Percentiles rank a stretch among this genome's conserved stretches.
phyloP scores from a whole-genome alignment of 2,329 filamentous ascomycete species.

The Pezizomycotina sp. region DNA sequence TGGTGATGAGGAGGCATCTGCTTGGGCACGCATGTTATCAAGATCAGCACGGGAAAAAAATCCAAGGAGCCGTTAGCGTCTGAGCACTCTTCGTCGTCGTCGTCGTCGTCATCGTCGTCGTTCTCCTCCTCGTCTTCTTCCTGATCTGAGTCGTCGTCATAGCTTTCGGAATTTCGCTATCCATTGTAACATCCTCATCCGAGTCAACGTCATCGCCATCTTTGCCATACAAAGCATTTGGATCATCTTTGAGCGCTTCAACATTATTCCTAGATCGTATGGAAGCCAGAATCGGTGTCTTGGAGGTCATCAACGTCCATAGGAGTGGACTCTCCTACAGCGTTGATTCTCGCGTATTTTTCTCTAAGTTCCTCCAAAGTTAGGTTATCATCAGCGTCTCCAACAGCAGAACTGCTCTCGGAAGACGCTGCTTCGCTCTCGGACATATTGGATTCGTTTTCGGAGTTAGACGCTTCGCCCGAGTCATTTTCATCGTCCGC shows the following conservation, averaged over 20 bases:
- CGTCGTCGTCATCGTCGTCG: conserved; percentile 34
- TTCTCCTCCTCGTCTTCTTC: conserved; percentile 27
- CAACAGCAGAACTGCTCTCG: conserved; percentile 31
- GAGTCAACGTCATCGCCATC: conserved; percentile 29
- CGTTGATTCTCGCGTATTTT: conserved; percentile 31
- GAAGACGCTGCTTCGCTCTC: conserved; percentile 35
- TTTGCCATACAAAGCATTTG: conserved; percentile 24
- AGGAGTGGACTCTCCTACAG: conserved; percentile 34
- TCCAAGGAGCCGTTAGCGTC: conserved; percentile 36
- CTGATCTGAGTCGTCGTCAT: conserved; percentile 27
- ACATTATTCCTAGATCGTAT: conserved; percentile 17
- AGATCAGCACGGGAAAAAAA: conserved; percentile 45
- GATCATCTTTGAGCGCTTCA: conserved; percentile 21
- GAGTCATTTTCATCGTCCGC: conserved; percentile 30
- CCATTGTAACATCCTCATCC: conserved; percentile 53
- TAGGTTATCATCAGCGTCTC: conserved; percentile 26
- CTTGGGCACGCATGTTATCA: conserved; percentile 36
- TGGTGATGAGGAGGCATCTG: too few relatives aligned
- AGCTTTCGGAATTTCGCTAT: conserved; percentile 41
- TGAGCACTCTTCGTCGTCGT: conserved; percentile 31
- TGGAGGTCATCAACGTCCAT: conserved; percentile 25
- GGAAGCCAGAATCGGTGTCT: conserved; percentile 18
- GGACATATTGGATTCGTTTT: conserved; percentile 28
- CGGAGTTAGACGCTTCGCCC: conserved; percentile 19
- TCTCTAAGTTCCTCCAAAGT: conserved; percentile 24